Evolutionary conservation across 371 early-diverging fungal species (phyloP).

Genomic region (Mortierella sp.): DNA sequence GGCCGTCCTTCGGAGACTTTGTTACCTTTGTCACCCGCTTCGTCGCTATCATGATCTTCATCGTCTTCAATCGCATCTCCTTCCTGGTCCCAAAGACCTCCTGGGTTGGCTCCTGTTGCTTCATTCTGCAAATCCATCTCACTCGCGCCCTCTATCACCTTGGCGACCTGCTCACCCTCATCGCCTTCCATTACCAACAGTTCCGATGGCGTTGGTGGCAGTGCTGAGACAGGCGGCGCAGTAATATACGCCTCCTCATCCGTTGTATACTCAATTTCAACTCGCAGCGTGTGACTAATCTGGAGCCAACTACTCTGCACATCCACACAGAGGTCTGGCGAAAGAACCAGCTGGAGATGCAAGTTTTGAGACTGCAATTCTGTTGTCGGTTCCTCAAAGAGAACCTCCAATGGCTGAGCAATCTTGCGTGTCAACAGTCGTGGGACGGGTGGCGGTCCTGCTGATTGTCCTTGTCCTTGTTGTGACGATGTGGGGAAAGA

Average conservation of each 20-base stretch:
- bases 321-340: conserved; percentile 52
- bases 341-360: conserved; percentile 45
- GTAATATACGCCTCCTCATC: conserved; percentile 50
- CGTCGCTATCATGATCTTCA: neutral
- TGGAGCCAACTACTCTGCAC: conserved; percentile 53
- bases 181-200: neutral
- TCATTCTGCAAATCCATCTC: conserved; percentile 6
- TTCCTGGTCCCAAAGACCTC: conserved; percentile 15
- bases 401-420: conserved; percentile 49
- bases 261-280: conserved; percentile 51
- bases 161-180: neutral
- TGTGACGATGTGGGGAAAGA: conserved; percentile 8
- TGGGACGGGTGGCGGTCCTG: conserved; percentile 45
- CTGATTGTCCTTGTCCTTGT: neutral
- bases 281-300: conserved; percentile 38
- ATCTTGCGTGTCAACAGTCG: conserved; percentile 48
- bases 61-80: conserved; percentile 13
- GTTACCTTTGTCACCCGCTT: neutral
- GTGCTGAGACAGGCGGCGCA: conserved; percentile 19
- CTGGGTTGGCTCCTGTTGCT: neutral
- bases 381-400: conserved; percentile 41
- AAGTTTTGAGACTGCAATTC: conserved; percentile 39
- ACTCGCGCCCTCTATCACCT: neutral
- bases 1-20: neutral
- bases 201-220: conserved; percentile 6